A percentile compares a stretch with the other conserved stretches of the same genome.
Evolutionary conservation across 805 yeast genomes (phyloP).

Genomic region (Alloascoidea africana): DNA sequence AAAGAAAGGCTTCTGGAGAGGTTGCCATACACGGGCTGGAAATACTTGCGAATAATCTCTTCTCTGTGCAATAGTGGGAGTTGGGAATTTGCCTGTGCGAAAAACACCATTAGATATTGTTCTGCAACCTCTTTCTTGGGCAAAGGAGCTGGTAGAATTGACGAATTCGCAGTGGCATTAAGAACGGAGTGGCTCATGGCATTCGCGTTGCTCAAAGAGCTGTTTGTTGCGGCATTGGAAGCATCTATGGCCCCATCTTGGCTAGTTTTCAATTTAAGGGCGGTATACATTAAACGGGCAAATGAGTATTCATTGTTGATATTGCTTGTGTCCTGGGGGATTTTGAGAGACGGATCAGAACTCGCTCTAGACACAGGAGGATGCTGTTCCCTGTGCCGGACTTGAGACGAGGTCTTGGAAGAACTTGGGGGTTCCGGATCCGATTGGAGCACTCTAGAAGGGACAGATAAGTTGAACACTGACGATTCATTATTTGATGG

Average conservation of each 20-base stretch:
- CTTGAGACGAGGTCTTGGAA: not conserved
- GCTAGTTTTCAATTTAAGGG: slow-evolving; percentile 38
- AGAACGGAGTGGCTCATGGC: not conserved
- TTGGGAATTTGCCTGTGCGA: slow-evolving; percentile 72
- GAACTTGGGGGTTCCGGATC: not conserved
- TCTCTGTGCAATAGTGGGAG: slow-evolving; percentile 77
- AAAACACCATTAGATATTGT: slow-evolving; percentile 44
- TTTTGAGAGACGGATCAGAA: not conserved
- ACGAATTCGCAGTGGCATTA: not conserved
- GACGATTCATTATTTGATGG: not conserved
- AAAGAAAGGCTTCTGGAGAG: slow-evolving; percentile 36
- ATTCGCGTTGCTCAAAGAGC: not conserved
- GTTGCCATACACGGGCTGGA: slow-evolving; percentile 69
- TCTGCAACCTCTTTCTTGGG: slow-evolving; percentile 66
- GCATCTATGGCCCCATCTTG: slow-evolving; percentile 16
- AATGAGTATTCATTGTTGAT: slow-evolving; percentile 55
- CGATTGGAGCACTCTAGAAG: not conserved
- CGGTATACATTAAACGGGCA: slow-evolving; percentile 65
- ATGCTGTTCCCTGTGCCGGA: too few relatives aligned
- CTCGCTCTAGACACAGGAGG: too few relatives aligned
- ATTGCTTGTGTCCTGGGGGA: slow-evolving; percentile 12
- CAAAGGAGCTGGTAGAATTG: slow-evolving; percentile 29
- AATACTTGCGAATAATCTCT: slow-evolving; percentile 47
- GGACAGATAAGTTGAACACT: not conserved
- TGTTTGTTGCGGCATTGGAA: slow-evolving; percentile 4